Percentiles rank a stretch among this genome's conserved stretches.
These are phyloP conservation scores for Fragilaria crotonensis DNA, from an alignment of 108 stramenopile species.

Conservation along the genomic window DNA sequence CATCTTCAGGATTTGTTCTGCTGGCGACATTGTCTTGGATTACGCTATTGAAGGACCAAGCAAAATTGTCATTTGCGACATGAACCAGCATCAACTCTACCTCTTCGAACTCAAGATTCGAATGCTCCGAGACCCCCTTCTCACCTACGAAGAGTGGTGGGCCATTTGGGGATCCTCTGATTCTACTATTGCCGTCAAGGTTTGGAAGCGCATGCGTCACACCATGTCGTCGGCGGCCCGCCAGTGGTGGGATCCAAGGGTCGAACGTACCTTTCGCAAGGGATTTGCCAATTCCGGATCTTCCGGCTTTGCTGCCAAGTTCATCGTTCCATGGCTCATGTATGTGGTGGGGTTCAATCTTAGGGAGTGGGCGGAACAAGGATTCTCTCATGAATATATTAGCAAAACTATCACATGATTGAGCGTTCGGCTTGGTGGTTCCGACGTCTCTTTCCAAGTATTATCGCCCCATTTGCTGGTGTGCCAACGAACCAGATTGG, in stretches of 20 bases:
- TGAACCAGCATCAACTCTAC: constrained; percentile 55
- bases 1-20: constrained; percentile 52
- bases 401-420: constrained; percentile 36
- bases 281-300: constrained; percentile 46
- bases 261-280: constrained; percentile 47
- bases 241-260: constrained; percentile 52
- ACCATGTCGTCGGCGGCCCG: constrained; percentile 47
- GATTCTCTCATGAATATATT: constrained; percentile 47
- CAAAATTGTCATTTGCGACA: constrained; percentile 58
- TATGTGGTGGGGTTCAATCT: constrained; percentile 39
- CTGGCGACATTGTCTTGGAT: constrained; percentile 51
- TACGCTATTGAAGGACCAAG: constrained; percentile 53
- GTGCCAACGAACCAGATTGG: constrained; percentile 55
- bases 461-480: constrained; percentile 51
- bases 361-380: constrained; percentile 48
- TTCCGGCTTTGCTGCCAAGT: constrained; percentile 35
- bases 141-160: constrained; percentile 64
- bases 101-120: constrained; percentile 58
- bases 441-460: constrained; percentile 39
- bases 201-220: constrained; percentile 58
- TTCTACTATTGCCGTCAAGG: constrained; percentile 26
- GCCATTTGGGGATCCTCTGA: constrained; percentile 44
- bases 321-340: constrained; percentile 43
- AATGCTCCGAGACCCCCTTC: constrained; percentile 45
- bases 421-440: constrained; percentile 42